Evolutionary conservation across 805 yeast genomes (phyloP), one percentile per base, ranked within the genome.

Genomic region (Wickerhamomyces subpelliculosus): DNA sequence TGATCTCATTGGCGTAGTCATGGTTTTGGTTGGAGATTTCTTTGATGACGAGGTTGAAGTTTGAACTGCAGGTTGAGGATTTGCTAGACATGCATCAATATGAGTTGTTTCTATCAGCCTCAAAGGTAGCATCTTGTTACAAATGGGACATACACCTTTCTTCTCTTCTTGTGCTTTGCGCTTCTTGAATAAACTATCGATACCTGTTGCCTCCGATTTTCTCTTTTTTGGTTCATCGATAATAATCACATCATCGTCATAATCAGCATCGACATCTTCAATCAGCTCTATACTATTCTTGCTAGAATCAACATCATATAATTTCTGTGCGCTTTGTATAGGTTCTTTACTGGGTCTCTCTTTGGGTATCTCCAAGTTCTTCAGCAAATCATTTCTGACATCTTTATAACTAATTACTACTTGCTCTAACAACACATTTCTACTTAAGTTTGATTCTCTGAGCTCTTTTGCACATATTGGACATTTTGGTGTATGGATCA

Each of bases 401-500:
- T 57, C 52, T 13, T 52, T 56, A 57, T 72, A 79, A 55, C 84
- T 72, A 28, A 60, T 57, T 2, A 76, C 79, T 0, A 84, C 62
- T 45, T 85, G 94, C 51, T 83, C 95, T n/a, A 87, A 58, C 7
- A 80, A 60, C 27, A 76, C 69, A 32, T 81, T 84, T 46, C 84
- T 73, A 42, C 80, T 70, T 34, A 89, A 59, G 46, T 74, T 73
- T 35, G 89, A 77, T 43, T 84, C 89, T 52, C 78, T 73, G 23
- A 80, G 73, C 47, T 80, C 84, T 20, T 72, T 67, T 19, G 80
- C 70, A 57, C 97, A 89, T 36, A 84, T 60, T 0, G 97, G 96
- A 52, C 97, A 89, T 41, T 70, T 64, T 16, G 73, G 70, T 23
- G 72, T 74, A 27, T 59, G 60, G n/a, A 76, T 63, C 28, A 89